These are phyloP conservation scores for Pseudognaphalium luteoalbum DNA, from an alignment of 129 eudicot genomes.

Conservation along the genomic window DNA sequence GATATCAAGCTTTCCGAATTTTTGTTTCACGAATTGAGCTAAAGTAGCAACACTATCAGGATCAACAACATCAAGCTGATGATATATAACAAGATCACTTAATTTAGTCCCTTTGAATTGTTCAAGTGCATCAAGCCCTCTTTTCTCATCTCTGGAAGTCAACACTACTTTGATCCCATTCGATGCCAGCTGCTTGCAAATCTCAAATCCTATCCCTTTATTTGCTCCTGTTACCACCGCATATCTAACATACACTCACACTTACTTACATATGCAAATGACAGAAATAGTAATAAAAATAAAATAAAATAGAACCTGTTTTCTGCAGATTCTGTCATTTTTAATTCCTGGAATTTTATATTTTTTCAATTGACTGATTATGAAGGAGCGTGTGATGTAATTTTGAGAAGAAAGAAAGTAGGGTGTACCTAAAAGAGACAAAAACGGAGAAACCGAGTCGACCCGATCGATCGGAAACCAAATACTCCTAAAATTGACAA, in stretches of 20 bases:
- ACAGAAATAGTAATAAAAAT: no score
- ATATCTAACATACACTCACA: constrained; percentile 17
- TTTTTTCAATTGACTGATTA: no score
- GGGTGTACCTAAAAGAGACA: no score
- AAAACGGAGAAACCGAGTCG: no score
- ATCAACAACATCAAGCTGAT: constrained; percentile 67
- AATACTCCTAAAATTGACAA: no score
- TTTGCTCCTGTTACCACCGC: constrained; percentile 62
- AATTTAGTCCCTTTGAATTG: constrained; percentile 40
- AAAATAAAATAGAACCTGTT: no score
- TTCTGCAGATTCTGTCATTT: no score
- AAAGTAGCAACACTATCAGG: constrained; percentile 49
- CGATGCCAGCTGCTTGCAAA: constrained; percentile 52
- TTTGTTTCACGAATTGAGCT: constrained; percentile 48
- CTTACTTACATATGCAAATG: background rate
- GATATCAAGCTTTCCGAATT: constrained; percentile 76
- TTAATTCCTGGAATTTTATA: no score
- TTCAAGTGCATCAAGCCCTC: constrained; percentile 53
- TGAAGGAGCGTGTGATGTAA: no score
- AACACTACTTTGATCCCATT: constrained; percentile 54
- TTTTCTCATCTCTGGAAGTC: constrained; percentile 67
- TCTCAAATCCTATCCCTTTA: constrained; percentile 58
- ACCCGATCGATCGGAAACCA: no score
- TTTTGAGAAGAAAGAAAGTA: no score
- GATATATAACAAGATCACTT: constrained; percentile 46